A percentile compares a stretch with the other conserved stretches of the same genome.
phyloP scores from a whole-genome alignment of 257 asterid genomes.

The Capsicum chinense region DNA sequence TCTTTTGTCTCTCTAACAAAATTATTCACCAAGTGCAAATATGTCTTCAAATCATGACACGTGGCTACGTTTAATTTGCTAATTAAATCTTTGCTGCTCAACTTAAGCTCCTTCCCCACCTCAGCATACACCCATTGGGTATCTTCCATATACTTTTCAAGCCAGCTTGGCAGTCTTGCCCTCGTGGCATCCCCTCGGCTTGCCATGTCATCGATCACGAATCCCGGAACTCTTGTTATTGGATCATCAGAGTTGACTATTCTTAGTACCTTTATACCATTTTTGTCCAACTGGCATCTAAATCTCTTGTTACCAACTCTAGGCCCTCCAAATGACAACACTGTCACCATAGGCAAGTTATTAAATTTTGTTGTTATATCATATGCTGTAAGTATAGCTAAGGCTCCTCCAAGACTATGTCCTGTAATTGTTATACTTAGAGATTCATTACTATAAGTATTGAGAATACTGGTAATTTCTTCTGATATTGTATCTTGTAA shows the following conservation, averaged over 20 bases:
- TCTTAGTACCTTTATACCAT: constrained; percentile 66
- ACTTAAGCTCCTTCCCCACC: constrained; percentile 74
- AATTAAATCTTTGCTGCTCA: constrained; percentile 65
- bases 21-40: constrained; percentile 66
- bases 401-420: constrained; percentile 91
- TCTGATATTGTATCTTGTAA: constrained; percentile 50
- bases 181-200: neutral
- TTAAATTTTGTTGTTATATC: constrained; percentile 62
- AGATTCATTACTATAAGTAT: constrained; percentile 61
- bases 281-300: constrained; percentile 54
- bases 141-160: constrained; percentile 54
- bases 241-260: constrained; percentile 80
- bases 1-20: constrained; percentile 42
- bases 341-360: constrained; percentile 76
- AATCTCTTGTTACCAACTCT: constrained; percentile 75
- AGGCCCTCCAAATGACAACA: constrained; percentile 90
- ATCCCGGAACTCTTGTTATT: constrained; percentile 82
- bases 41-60: constrained; percentile 89
- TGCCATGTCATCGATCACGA: constrained; percentile 51
- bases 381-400: constrained; percentile 83
- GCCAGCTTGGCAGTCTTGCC: constrained; percentile 53
- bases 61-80: constrained; percentile 55
- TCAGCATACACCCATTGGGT: constrained; percentile 87
- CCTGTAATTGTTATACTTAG: constrained; percentile 89
- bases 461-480: constrained; percentile 49